A percentile compares a stretch with the other conserved stretches of the same genome.
These are phyloP conservation scores for Monosporozyma aerobia DNA, from an alignment of 805 yeast genomes.

Conservation along the genomic window DNA sequence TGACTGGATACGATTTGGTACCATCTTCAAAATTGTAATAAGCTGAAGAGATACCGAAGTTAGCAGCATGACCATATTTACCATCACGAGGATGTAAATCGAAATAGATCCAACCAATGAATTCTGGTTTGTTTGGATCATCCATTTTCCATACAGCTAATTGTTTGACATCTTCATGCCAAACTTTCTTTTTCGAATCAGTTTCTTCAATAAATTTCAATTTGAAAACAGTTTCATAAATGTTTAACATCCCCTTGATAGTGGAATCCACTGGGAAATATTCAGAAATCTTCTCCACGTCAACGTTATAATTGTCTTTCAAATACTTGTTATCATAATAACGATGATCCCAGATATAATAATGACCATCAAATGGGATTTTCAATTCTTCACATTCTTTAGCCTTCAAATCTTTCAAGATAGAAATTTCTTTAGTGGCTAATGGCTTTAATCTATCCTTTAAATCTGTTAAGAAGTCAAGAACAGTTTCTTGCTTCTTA, in stretches of 20 bases:
- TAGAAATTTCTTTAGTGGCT: slow-evolving; percentile 45
- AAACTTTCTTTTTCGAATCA: slow-evolving; percentile 37
- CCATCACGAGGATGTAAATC: slow-evolving; percentile 83
- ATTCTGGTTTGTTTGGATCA: slow-evolving; percentile 37
- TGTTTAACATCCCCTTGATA: slow-evolving; percentile 55
- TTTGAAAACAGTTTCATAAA: slow-evolving; percentile 62
- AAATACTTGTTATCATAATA: slow-evolving; percentile 58
- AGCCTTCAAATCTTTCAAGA: slow-evolving; percentile 43
- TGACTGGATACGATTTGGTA: slow-evolving; percentile 50
- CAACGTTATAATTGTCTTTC: slow-evolving; percentile 62
- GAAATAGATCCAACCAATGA: slow-evolving; percentile 70
- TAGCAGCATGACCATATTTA: slow-evolving; percentile 85
- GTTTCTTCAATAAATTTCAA: slow-evolving; percentile 52
- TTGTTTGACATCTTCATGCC: slow-evolving; percentile 76
- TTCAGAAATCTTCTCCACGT: slow-evolving; percentile 61
- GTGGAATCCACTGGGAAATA: slow-evolving; percentile 70
- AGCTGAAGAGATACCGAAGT: slow-evolving; percentile 59
- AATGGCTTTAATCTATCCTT: slow-evolving; percentile 47
- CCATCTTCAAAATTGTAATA: slow-evolving; percentile 39
- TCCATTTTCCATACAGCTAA: slow-evolving; percentile 64
- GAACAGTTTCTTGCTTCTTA: slow-evolving; percentile 51
- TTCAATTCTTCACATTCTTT: slow-evolving; percentile 41
- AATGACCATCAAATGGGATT: slow-evolving; percentile 33
- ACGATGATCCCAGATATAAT: slow-evolving; percentile 66
- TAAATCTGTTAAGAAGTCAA: slow-evolving; percentile 54